Evolutionary conservation across 495 filamentous ascomycete species (phyloP).

Genomic region (Tuber borchii): DNA sequence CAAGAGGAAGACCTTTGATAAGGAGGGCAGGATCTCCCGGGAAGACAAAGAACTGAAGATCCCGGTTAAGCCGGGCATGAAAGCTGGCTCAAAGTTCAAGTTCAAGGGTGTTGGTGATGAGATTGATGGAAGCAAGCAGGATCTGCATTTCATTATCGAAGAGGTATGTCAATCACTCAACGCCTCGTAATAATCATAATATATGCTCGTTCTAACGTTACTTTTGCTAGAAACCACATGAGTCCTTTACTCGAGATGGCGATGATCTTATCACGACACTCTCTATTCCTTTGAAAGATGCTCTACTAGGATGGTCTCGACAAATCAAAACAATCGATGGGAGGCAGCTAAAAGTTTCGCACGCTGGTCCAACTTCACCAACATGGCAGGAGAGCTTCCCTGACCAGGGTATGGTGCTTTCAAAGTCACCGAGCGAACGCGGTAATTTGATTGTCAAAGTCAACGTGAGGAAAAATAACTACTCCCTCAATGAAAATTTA

Average conservation of each 20-base stretch:
- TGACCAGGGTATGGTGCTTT: conserved; percentile 79
- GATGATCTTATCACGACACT: conserved; percentile 74
- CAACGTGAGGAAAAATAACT: conserved; percentile 56
- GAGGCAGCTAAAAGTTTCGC: conserved; percentile 67
- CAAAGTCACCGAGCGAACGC: conserved; percentile 73
- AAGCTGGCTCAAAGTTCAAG: conserved; percentile 95
- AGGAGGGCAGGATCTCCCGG: conserved; percentile 69
- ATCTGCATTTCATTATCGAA: conserved; percentile 85
- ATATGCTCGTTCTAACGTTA: conserved; percentile 26
- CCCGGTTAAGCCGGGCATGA: conserved; percentile 87
- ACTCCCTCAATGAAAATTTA: neutral
- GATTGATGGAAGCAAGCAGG: conserved; percentile 93
- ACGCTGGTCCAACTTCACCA: conserved; percentile 75
- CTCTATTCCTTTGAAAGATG: conserved; percentile 84
- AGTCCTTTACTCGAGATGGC: conserved; percentile 72
- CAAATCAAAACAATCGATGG: conserved; percentile 91
- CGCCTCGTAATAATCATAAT: neutral
- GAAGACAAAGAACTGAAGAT: conserved; percentile 89
- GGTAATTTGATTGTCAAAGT: conserved; percentile 86
- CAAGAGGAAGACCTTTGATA: conserved; percentile 89
- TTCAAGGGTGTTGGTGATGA: conserved; percentile 94
- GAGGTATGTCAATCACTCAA: conserved; percentile 60
- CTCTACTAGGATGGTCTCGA: conserved; percentile 88
- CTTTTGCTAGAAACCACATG: conserved; percentile 65
- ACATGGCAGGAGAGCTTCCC: conserved; percentile 77